Evolutionary conservation across 2,329 filamentous ascomycete genomes (phyloP).

Genomic region (Colletotrichum tropicale): DNA sequence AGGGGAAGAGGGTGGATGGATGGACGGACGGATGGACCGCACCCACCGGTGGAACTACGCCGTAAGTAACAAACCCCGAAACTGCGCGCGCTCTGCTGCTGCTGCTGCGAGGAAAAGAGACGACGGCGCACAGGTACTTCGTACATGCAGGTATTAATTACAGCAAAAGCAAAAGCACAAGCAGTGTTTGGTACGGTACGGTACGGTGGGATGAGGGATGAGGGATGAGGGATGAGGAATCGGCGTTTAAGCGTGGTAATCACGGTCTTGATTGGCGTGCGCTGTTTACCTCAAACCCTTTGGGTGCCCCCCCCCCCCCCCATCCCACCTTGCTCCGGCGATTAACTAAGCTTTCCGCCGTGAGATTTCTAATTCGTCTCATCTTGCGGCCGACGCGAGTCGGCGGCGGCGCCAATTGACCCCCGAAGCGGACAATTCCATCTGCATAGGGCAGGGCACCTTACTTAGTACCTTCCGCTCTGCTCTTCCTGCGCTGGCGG

Average conservation of each 20-base stretch:
- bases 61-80: not conserved
- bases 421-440: not conserved
- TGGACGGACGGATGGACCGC: not conserved
- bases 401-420: not conserved
- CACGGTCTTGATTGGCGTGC: not conserved
- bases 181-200: not conserved
- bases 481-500: not conserved
- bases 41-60: not conserved
- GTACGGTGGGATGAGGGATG: not conserved
- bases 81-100: not conserved
- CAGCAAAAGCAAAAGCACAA: not conserved
- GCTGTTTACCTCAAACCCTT: not conserved
- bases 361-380: constrained; percentile 17
- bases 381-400: not conserved
- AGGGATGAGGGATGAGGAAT: not conserved
- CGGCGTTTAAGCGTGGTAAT: not conserved
- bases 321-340: not conserved
- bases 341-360: constrained; percentile 11
- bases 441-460: not conserved
- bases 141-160: not conserved
- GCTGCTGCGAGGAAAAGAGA: too few relatives aligned
- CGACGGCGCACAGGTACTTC: not conserved
- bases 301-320: not conserved
- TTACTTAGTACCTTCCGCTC: not conserved
- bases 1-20: not conserved